Conservation (phyloP, 2,329 filamentous ascomycete species). For the Ophiocordyceps camponoti-floridani region DNA sequence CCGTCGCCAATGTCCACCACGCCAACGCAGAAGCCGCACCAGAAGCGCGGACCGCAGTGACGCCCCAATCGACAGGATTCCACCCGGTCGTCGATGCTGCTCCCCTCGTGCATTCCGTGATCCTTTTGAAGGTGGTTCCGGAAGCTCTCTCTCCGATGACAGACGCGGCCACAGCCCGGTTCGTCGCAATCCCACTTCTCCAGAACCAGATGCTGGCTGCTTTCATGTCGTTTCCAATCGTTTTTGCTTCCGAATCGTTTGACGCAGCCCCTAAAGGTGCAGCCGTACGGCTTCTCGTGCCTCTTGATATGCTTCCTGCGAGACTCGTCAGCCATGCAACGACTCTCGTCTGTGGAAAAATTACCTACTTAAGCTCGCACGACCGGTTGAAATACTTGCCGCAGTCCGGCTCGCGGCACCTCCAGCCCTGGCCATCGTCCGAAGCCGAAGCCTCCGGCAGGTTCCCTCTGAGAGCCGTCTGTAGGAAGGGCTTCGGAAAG, state of each 20-base stretch:
- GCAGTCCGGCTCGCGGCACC: conserved; percentile 13
- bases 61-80: conserved; percentile 42
- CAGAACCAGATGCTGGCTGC: conserved; percentile 53
- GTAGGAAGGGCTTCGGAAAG: conserved; percentile 14
- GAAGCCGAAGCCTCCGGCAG: no score
- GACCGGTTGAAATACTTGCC: conserved; percentile 26
- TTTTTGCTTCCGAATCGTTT: conserved; percentile 82
- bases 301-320: conserved; percentile 68
- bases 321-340: background rate
- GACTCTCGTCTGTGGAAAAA: background rate
- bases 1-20: conserved; percentile 32
- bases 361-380: conserved; percentile 38
- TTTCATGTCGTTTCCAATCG: conserved; percentile 87
- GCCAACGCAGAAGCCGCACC: conserved; percentile 68
- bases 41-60: conserved; percentile 50
- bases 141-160: conserved; percentile 40
- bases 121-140: conserved; percentile 37
- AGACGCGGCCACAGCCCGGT: conserved; percentile 36
- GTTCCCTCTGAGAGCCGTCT: conserved; percentile 10
- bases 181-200: conserved; percentile 56
- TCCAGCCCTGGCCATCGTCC: background rate
- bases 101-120: conserved; percentile 20
- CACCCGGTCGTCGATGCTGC: conserved; percentile 22
- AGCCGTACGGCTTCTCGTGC: conserved; percentile 66
- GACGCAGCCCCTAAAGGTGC: conserved; percentile 51